These are phyloP conservation scores for Emericellopsis terricola DNA, from an alignment of 495 filamentous ascomycete genomes.

Conservation along the genomic window DNA sequence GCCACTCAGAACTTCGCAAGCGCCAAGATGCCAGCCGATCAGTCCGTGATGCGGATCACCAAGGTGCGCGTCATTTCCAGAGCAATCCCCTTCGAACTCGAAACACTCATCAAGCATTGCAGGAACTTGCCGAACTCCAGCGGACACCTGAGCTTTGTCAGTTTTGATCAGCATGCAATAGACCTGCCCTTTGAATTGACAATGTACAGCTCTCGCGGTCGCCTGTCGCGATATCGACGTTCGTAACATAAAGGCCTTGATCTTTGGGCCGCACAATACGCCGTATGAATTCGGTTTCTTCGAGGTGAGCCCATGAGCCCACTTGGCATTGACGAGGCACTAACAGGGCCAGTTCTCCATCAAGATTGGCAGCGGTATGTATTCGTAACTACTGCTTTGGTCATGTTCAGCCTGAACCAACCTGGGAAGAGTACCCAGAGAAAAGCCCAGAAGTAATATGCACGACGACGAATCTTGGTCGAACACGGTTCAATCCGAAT, in stretches of 20 bases:
- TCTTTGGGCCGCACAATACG: constrained; percentile 85
- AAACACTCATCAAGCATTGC: constrained; percentile 6
- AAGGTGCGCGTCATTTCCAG: too few relatives aligned
- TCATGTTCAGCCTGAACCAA: neutral
- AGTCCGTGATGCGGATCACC: constrained; percentile 71
- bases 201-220: constrained; percentile 54
- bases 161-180: too few relatives aligned
- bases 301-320: constrained; percentile 63
- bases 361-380: constrained; percentile 45
- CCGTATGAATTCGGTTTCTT: constrained; percentile 97
- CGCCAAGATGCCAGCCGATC: constrained; percentile 46
- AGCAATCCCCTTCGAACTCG: too few relatives aligned
- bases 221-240: constrained; percentile 74
- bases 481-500: constrained; percentile 88
- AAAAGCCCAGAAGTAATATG: constrained; percentile 60
- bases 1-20: too few relatives aligned
- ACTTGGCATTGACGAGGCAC: too few relatives aligned
- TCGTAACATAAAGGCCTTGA: constrained; percentile 70
- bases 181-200: too few relatives aligned
- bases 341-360: constrained; percentile 43
- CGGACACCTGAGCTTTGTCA: constrained; percentile 66
- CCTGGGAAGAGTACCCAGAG: constrained; percentile 61
- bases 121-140: constrained; percentile 76
- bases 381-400: neutral
- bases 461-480: constrained; percentile 71